phyloP scores from a whole-genome alignment of 306 rosid genomes.

The Acacia acuminata region DNA sequence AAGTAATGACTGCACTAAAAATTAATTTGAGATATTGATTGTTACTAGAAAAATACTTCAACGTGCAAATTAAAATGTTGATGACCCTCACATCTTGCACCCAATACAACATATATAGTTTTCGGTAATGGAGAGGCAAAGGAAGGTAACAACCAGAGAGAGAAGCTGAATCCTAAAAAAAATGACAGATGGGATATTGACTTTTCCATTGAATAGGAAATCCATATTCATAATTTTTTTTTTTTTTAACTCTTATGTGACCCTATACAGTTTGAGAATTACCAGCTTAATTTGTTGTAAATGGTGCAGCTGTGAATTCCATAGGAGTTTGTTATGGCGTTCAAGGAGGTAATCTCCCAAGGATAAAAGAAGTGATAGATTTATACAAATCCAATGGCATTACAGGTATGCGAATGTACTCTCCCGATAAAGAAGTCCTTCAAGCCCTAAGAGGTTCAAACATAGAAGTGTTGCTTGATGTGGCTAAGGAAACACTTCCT shows the following conservation, averaged over 20 bases:
- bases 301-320: background rate
- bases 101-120: no score
- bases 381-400: conserved; percentile 2
- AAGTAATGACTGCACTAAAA: no score
- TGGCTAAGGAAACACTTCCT: background rate
- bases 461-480: background rate
- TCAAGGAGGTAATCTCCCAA: background rate
- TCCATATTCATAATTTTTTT: background rate
- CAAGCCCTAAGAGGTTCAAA: background rate
- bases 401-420: background rate
- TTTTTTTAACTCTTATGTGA: background rate
- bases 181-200: no score
- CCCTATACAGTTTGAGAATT: background rate
- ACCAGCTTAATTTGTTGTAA: background rate
- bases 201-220: background rate
- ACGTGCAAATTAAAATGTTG: no score
- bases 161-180: no score
- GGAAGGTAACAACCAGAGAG: no score
- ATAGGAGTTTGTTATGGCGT: conserved; percentile 9
- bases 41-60: no score
- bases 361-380: background rate
- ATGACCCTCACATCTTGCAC: no score
- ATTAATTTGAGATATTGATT: no score
- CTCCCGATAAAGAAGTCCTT: background rate
- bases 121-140: no score